Evolutionary conservation across 1,284 basidiomycete species (phyloP).

Genomic region (Puccinia hordei): DNA sequence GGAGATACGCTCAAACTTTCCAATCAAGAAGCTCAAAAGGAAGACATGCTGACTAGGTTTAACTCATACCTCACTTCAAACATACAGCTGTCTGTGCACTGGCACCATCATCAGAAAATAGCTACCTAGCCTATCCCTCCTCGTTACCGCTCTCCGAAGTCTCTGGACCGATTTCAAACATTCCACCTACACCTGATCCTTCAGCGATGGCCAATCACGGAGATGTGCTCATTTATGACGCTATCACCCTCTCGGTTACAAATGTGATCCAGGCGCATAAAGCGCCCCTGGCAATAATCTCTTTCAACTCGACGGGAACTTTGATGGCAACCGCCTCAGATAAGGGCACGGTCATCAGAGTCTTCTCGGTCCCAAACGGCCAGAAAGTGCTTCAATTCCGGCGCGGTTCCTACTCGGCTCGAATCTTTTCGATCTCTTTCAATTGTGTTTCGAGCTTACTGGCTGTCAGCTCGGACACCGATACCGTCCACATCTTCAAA

Average conservation of each 20-base stretch:
- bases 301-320: conserved; percentile 83
- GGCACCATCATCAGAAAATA: conserved; percentile 90
- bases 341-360: conserved; percentile 95
- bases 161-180: conserved; percentile 62
- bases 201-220: conserved; percentile 51
- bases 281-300: conserved; percentile 81
- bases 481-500: conserved; percentile 97
- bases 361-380: conserved; percentile 85
- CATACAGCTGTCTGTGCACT: conserved; percentile 83
- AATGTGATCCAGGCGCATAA: conserved; percentile 99
- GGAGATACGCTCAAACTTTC: neutral
- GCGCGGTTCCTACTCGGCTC: conserved; percentile 79
- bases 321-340: conserved; percentile 91
- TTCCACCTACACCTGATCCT: conserved; percentile 56
- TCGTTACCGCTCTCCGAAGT: conserved; percentile 75
- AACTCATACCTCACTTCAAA: conserved; percentile 27
- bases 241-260: conserved; percentile 81
- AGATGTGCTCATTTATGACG: conserved; percentile 70
- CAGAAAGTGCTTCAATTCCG: conserved; percentile 95
- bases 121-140: conserved; percentile 92
- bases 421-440: conserved; percentile 89
- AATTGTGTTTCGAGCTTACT: conserved; percentile 80
- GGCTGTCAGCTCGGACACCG: conserved; percentile 86
- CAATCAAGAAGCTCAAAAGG: neutral
- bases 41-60: neutral